These are phyloP conservation scores for Pythium vanterpoolii DNA, from an alignment of 352 stramenopile genomes.

Conservation along the genomic window DNA sequence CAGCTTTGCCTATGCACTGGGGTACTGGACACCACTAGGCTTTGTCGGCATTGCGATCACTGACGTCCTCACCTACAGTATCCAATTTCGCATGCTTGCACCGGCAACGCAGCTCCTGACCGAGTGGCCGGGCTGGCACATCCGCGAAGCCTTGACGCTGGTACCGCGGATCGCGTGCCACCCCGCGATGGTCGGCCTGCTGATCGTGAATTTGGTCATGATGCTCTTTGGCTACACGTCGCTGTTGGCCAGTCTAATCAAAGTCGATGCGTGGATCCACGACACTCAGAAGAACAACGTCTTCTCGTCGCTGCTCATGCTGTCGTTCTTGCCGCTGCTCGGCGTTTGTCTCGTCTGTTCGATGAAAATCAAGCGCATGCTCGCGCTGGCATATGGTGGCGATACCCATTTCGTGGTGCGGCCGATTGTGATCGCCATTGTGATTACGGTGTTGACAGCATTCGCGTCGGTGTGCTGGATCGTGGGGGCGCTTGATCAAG, in stretches of 20 bases:
- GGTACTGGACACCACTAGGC: conserved; percentile 36
- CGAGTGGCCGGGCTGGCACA: conserved; percentile 32
- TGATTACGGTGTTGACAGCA: not conserved
- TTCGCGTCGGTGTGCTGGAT: conserved; percentile 9
- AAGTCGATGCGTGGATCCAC: conserved; percentile 45
- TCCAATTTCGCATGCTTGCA: conserved; percentile 37
- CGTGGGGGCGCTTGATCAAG: conserved; percentile 30
- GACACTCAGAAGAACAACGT: conserved; percentile 37
- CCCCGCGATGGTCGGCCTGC: conserved; percentile 31
- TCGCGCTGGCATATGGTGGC: not conserved
- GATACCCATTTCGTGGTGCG: conserved; percentile 9
- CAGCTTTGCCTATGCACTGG: conserved; percentile 30
- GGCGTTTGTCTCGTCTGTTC: conserved; percentile 37
- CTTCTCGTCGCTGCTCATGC: conserved; percentile 43
- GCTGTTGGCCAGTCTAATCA: conserved; percentile 50
- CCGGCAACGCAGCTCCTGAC: conserved; percentile 25
- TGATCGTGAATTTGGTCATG: conserved; percentile 50
- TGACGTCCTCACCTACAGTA: conserved; percentile 30
- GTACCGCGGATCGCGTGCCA: conserved; percentile 23
- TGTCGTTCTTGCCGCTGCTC: conserved; percentile 47
- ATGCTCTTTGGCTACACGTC: conserved; percentile 47
- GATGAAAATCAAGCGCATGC: conserved; percentile 27
- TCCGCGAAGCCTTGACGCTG: conserved; percentile 21
- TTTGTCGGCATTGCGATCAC: conserved; percentile 37
- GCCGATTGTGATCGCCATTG: not conserved